phyloP scores from a whole-genome alignment of 2,329 filamentous ascomycete genomes.

The Mycogone perniciosa region DNA sequence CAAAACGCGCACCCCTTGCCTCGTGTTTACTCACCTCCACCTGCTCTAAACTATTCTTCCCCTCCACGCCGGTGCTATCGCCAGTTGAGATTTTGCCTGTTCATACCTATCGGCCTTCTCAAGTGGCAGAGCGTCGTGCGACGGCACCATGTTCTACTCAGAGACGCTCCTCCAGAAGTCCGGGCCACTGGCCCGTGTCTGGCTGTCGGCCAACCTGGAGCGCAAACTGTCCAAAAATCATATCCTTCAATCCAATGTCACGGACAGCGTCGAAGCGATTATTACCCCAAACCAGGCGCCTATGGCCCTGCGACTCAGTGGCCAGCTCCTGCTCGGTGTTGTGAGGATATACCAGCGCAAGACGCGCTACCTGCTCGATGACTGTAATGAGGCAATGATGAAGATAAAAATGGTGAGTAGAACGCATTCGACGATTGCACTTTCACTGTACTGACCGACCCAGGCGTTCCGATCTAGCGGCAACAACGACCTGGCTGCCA shows the following conservation, averaged over 20 bases:
- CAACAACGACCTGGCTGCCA: slow-evolving; percentile 90
- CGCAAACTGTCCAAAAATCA: slow-evolving; percentile 97
- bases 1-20: slow-evolving; percentile 26
- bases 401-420: slow-evolving; percentile 91
- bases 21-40: slow-evolving; percentile 27
- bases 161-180: slow-evolving; percentile 94
- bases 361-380: slow-evolving; percentile 89
- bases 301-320: slow-evolving; percentile 88
- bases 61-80: slow-evolving; percentile 3
- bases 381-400: slow-evolving; percentile 94
- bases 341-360: slow-evolving; percentile 97
- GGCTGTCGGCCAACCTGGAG: slow-evolving; percentile 96
- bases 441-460: slow-evolving; percentile 23
- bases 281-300: slow-evolving; percentile 89
- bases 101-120: slow-evolving; percentile 15
- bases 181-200: slow-evolving; percentile 92
- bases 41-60: slow-evolving; percentile 15
- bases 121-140: slow-evolving; percentile 25
- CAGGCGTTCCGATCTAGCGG: slow-evolving; percentile 91
- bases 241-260: slow-evolving; percentile 88
- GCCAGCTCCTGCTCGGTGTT: slow-evolving; percentile 89
- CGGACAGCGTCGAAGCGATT: slow-evolving; percentile 91
- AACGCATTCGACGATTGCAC: neutral
- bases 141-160: slow-evolving; percentile 83
- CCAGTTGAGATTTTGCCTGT: slow-evolving; percentile 5